Evolutionary conservation across 352 stramenopile species (phyloP).

Genomic region (Pythium graminicola): DNA sequence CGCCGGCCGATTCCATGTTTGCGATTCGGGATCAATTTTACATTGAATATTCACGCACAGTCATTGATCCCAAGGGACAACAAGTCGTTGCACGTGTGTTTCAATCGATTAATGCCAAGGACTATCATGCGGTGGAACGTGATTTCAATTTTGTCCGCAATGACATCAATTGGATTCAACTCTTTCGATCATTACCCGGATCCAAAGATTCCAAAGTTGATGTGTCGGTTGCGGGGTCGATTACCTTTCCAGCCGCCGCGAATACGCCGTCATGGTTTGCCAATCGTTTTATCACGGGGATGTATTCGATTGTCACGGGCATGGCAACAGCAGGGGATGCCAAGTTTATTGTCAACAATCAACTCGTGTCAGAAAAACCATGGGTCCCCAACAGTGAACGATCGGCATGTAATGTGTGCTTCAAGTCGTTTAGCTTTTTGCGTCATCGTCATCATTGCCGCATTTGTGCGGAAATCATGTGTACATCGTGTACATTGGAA

Average conservation of each 20-base stretch:
- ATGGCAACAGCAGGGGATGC: slow-evolving; percentile 47
- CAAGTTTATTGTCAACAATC: slow-evolving; percentile 54
- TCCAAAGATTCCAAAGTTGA: slow-evolving; percentile 48
- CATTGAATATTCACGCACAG: slow-evolving; percentile 54
- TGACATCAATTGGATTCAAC: slow-evolving; percentile 40
- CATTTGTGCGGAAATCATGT: slow-evolving; percentile 81
- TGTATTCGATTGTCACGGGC: slow-evolving; percentile 33
- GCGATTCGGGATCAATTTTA: slow-evolving; percentile 54
- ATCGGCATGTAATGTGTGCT: slow-evolving; percentile 61
- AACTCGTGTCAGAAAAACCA: slow-evolving; percentile 54
- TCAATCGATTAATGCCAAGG: slow-evolving; percentile 46
- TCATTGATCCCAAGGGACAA: slow-evolving; percentile 45
- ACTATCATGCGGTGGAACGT: slow-evolving; percentile 37
- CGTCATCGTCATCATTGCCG: slow-evolving; percentile 74
- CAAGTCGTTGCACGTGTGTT: slow-evolving; percentile 55
- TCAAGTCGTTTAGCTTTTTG: slow-evolving; percentile 71
- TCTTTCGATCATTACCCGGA: slow-evolving; percentile 49
- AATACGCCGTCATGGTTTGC: slow-evolving; percentile 61
- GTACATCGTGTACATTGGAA: slow-evolving; percentile 56
- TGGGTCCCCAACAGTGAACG: slow-evolving; percentile 69
- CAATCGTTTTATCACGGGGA: slow-evolving; percentile 46
- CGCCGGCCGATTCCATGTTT: slow-evolving; percentile 61
- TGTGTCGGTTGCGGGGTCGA: slow-evolving; percentile 30
- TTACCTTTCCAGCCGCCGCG: slow-evolving; percentile 20
- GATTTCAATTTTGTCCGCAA: slow-evolving; percentile 63